Evolutionary conservation across 2,329 filamentous ascomycete genomes (phyloP).

Genomic region (Beauveria caledonica): DNA sequence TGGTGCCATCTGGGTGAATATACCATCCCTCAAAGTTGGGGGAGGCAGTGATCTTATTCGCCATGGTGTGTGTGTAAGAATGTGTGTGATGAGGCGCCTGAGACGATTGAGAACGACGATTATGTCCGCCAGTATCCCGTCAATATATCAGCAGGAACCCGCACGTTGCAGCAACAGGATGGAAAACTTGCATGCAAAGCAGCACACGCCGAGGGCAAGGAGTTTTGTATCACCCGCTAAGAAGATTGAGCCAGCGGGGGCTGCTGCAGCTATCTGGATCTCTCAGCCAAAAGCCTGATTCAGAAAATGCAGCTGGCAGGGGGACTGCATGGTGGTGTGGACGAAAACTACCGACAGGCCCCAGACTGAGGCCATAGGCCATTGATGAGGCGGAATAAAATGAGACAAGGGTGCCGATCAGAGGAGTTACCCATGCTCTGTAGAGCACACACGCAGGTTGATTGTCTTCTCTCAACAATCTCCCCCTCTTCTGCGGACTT

Average conservation of each 20-base stretch:
- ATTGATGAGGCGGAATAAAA: neutral
- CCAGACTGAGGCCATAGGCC: neutral
- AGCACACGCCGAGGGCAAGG: neutral
- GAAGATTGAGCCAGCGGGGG: neutral
- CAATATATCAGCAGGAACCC: neutral
- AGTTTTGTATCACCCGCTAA: neutral
- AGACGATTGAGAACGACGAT: neutral
- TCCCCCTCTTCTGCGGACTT: too few relatives aligned
- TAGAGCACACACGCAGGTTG: neutral
- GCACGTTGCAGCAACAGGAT: neutral
- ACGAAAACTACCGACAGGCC: neutral
- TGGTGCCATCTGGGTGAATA: slow-evolving; percentile 6
- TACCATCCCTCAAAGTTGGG: slow-evolving; percentile 11
- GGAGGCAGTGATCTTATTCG: neutral
- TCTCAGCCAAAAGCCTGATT: neutral
- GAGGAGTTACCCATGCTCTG: neutral
- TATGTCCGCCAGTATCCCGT: neutral
- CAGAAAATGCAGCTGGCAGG: slow-evolving; percentile 1
- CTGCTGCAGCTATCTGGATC: slow-evolving; percentile 1
- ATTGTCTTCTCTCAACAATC: neutral
- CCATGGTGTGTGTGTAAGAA: neutral
- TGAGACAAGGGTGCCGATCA: neutral
- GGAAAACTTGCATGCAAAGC: neutral
- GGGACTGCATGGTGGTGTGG: slow-evolving; percentile 2
- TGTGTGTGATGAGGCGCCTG: neutral